Evolutionary conservation across 176 grass and related monocot genomes (phyloP).

Genomic region (Microstegium vimineum): DNA sequence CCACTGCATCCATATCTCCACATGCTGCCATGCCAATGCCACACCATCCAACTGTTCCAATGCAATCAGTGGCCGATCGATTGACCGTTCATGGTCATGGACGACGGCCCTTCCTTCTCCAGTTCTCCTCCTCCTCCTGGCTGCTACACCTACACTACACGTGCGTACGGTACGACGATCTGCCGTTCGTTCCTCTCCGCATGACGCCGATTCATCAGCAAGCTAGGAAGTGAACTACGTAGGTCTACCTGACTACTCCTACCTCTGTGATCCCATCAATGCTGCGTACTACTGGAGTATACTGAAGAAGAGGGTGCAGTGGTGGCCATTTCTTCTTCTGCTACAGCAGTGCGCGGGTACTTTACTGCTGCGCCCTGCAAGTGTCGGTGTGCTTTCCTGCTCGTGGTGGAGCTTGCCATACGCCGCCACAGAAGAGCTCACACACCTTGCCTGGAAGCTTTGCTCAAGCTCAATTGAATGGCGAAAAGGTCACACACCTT

Average conservation of each 20-base stretch:
- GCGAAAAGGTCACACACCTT: not conserved
- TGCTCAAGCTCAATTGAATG: not conserved
- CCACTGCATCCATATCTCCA: not conserved
- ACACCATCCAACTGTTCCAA: not conserved
- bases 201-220: too few relatives aligned
- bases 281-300: not conserved
- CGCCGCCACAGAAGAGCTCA: not conserved
- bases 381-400: not conserved
- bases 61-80: not conserved
- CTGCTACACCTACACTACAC: too few relatives aligned
- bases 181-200: too few relatives aligned
- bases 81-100: too few relatives aligned
- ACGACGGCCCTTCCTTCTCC: too few relatives aligned
- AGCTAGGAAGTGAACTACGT: too few relatives aligned
- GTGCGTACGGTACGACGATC: too few relatives aligned
- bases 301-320: too few relatives aligned
- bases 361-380: not conserved
- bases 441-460: not conserved
- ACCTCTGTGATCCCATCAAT: conserved; percentile 16
- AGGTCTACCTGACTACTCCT: not conserved
- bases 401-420: not conserved
- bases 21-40: not conserved
- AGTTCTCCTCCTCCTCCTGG: too few relatives aligned
- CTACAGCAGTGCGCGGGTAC: not conserved
- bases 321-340: not conserved